Evolutionary conservation across 495 filamentous ascomycete genomes (phyloP), one percentile per base, ranked within the genome.

Genomic region (Penicillium cataractarum): DNA sequence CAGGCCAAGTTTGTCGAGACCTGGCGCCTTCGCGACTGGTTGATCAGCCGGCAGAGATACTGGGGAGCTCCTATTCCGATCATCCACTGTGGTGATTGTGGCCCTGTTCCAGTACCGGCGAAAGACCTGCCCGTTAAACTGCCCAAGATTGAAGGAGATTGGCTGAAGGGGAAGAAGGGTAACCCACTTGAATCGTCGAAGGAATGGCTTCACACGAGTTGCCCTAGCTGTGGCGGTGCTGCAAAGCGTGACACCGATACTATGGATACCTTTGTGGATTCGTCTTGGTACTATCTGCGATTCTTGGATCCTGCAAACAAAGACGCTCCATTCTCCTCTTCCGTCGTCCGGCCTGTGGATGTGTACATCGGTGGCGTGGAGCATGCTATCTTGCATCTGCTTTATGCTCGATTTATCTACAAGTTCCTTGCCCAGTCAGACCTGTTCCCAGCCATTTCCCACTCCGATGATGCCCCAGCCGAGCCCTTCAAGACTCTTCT

Each of bases 201-300:
- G 15, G 86, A 90, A 21, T 96, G 91, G 90, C 79, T 90, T 7
- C 85, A 92, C 65, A 90, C 87, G 0, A 65, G 79, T 0, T 97
- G 92, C 67, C 92, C 92, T 3, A 88, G 83, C 32, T 97, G 92
- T 63, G 76, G 79, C 10, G 81, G 83, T 5, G 74, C 83, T 5
- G 92, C 92, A 8, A 89, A 85, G 68, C 86, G 92, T 32, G 92
- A 97, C 67, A 96, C 92, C 2, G 92, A 97, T 69, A 97, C 92
- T 0, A 96, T 97, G 92, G 92, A 97, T 72, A 97, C 92, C 0
- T 97, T 97, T 73, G 91, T 97, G 39, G 92, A 96, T 74, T 94
- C 91, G 0, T 94, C 91, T 48, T 97, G 92, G 92, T 97, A 97
- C 71, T 96, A 85, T 65, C 85, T 93, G 79, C 85, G 92, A 0